Base-by-base conservation (phyloP, 2,329 filamentous ascomycete species). In the Ascochyta koolunga region DNA sequence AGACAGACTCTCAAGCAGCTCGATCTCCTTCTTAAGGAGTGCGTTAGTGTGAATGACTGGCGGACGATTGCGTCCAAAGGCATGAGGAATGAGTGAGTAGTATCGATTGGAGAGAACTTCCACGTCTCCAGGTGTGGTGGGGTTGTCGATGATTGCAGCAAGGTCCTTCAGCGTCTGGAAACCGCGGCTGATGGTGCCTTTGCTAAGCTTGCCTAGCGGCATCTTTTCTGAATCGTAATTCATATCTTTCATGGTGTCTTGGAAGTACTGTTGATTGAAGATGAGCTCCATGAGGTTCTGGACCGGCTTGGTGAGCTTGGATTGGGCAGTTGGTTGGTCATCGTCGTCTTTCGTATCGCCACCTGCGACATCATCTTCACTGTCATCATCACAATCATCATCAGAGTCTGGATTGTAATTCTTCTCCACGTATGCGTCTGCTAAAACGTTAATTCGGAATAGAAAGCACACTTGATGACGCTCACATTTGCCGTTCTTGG, bases 181-280 rank as follows among this genome's bases (percentile, higher is more conserved):
- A 7, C 91, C 92, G 13, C 83, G 82, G 24, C 81, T 83, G 61
- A 96, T 88, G 18, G 90, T 95, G 11, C 82, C 77, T 66, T 93
- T 91, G 79, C 89, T 91, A 21, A 96, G 82, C 70, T 95, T 96
- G 4, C 91, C 92, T 1, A 96, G 79, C 0, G 91, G 91, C 35
- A 96, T 78, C 72, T 96, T 96, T 59, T 88, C 80, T 9, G 83
- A 80, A 62, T 91, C 87, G 62, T 91, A 91, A 61, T 89, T 89
- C 61, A 91, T 78, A 1, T 83, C 79, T 1, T 75, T 71, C 86
- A 91, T 89, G 31, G 85, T 83, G 8, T 82, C 81, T 19, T 84
- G 79, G 72, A 96, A 91, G 69, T 88, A 87, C 19, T 86, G 71
- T 52, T 85, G 82, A 71, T 96, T 93, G 80, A 96, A 96, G 56